phyloP scores from a whole-genome alignment of 1,284 basidiomycete species.

The Sphaerobolus stellatus region DNA sequence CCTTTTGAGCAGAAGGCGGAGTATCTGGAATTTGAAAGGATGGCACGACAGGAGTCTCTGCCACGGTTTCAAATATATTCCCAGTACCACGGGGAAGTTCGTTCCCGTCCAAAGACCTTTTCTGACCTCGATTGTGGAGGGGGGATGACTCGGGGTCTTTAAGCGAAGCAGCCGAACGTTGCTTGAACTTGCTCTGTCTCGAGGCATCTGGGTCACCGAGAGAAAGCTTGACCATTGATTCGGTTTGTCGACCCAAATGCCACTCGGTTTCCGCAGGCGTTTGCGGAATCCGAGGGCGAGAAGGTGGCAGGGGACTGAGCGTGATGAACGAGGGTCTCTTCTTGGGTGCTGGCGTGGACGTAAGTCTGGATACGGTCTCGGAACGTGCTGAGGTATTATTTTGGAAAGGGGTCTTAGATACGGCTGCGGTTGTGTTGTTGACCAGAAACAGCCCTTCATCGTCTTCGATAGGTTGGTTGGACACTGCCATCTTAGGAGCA shows the following conservation, averaged over 20 bases:
- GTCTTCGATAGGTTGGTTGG: conserved; percentile 6
- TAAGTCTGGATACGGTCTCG: neutral
- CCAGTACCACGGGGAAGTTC: conserved; percentile 9
- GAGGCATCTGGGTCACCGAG: conserved; percentile 46
- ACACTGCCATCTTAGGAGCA: neutral
- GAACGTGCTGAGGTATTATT: neutral
- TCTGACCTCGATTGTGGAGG: conserved; percentile 8
- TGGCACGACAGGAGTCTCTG: conserved; percentile 4
- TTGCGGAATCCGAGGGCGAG: conserved; percentile 52
- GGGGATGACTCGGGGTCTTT: conserved; percentile 7
- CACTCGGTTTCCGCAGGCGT: conserved; percentile 63
- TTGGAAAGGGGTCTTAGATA: neutral
- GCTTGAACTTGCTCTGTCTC: neutral
- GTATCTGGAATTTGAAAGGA: conserved; percentile 6
- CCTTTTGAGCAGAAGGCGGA: neutral
- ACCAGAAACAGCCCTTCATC: conserved; percentile 9
- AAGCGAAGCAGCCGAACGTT: neutral
- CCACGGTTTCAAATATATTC: conserved; percentile 6
- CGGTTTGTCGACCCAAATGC: conserved; percentile 59
- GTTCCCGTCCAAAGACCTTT: conserved; percentile 11
- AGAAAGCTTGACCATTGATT: conserved; percentile 62
- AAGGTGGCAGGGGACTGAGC: conserved; percentile 62
- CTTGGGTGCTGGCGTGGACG: neutral
- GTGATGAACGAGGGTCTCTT: conserved; percentile 47
- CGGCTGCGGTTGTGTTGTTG: neutral